phyloP scores from a whole-genome alignment of 768 basidiomycete genomes.

The Suillus brevipes region DNA sequence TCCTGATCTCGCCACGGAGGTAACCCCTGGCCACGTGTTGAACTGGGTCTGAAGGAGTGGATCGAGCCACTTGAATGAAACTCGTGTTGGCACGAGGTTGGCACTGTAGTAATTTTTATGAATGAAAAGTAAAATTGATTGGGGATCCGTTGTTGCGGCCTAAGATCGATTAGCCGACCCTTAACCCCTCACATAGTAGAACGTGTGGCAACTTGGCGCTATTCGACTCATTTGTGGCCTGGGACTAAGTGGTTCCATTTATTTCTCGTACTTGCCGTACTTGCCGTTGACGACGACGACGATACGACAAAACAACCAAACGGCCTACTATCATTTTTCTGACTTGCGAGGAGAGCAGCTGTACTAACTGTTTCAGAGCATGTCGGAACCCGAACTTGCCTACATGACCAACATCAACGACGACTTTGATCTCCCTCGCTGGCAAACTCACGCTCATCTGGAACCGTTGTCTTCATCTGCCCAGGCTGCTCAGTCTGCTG shows the following conservation, averaged over 20 bases:
- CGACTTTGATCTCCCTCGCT: constrained; percentile 71
- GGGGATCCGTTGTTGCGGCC: constrained; percentile 4
- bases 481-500: constrained; percentile 53
- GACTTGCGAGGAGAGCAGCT: constrained; percentile 5
- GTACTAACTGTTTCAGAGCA: constrained; percentile 31
- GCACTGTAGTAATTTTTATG: not conserved
- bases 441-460: constrained; percentile 47
- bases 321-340: constrained; percentile 1
- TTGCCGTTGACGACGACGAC: constrained; percentile 20
- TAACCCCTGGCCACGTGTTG: not conserved
- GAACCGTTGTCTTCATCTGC: constrained; percentile 57
- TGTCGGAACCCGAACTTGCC: constrained; percentile 75
- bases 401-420: constrained; percentile 80
- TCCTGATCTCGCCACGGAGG: not conserved
- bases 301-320: not conserved
- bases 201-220: constrained; percentile 18
- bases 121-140: constrained; percentile 10
- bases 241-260: constrained; percentile 16
- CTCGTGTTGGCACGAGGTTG: constrained; percentile 1
- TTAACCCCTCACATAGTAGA: constrained; percentile 24
- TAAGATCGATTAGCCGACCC: constrained; percentile 31
- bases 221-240: constrained; percentile 7
- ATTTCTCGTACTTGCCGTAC: constrained; percentile 17
- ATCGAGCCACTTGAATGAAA: not conserved
- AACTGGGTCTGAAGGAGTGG: not conserved